Evolutionary conservation across 2,329 filamentous ascomycete genomes (phyloP), one percentile per base, ranked within the genome.

Genomic region (Diaporthe citrichinensis): DNA sequence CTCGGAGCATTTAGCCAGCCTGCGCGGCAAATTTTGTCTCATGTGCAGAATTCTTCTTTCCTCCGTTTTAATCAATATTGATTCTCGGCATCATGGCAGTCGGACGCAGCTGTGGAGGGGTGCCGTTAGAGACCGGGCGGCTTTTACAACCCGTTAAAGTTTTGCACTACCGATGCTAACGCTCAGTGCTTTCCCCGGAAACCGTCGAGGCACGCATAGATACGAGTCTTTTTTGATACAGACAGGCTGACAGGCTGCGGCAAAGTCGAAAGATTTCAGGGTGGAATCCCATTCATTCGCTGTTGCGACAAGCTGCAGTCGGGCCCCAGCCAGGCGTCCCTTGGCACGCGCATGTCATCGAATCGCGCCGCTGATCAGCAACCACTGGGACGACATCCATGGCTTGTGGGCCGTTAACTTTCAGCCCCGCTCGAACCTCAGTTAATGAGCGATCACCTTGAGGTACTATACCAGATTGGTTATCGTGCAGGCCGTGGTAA

Each of bases 341-440:
- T 41, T 15, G n/a, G 39, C 23, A 31, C 34, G 46, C 36, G 58
- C 58, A 61, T 65, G 44, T 65, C 57, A 61, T 53, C 69, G 41
- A 61, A 51, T 41, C 71, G 49, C 61, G 71, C 71, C 71, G 71
- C 46, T 55, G 71, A 65, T 65, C 71, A 55, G 17, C 46, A 55
- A 53, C 71, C 46, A 53, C 28, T 73, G 58, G 51, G 49, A 65
- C 57, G 49, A 72, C 46, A 39, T 69, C 49, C 65, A 41, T 69
- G 65, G 49, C 34, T 31, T 31, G 36, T 41, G 65, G 65, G 65
- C 65, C 34, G 49, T 49, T 69, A 41, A 51, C 46, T 69, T 41
- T 55, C 65, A 69, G 65, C 49, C 65, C 65, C 65, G 65, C 65
- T 69, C 65, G 49, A 69, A 41, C 65, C 65, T 41, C 65, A 55